Conservation (phyloP, 2,329 filamentous ascomycete genomes). For the Cadophora gregata region DNA sequence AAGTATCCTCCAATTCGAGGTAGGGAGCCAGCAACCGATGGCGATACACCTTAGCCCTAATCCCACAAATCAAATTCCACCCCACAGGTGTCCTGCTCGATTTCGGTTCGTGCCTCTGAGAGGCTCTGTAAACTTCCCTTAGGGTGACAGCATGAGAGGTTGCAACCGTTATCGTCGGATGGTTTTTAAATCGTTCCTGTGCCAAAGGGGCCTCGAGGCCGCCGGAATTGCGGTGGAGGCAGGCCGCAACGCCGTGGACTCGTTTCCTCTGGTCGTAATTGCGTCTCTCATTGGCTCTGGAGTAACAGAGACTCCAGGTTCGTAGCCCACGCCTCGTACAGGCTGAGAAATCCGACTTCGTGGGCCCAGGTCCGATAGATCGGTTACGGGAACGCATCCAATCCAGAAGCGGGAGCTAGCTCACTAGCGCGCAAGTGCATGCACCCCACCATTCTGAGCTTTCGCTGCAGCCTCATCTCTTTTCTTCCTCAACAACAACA, state of each 20-base stretch:
- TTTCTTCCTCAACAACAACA: not conserved
- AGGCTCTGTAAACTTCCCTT: constrained; percentile 2
- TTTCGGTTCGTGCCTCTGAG: constrained; percentile 3
- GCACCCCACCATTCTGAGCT: not conserved
- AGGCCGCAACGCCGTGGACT: constrained; percentile 5
- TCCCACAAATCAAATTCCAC: constrained; percentile 6
- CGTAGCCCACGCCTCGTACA: constrained; percentile 8
- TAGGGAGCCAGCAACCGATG: constrained; percentile 1
- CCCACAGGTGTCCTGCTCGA: constrained; percentile 4
- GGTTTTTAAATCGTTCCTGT: constrained; percentile 6
- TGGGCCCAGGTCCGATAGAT: constrained; percentile 1
- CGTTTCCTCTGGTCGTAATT: constrained; percentile 8
- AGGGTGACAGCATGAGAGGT: constrained; percentile 1
- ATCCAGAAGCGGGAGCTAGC: not conserved
- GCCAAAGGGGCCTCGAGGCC: constrained; percentile 2
- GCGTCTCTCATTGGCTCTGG: constrained; percentile 8
- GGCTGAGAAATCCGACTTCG: constrained; percentile 7
- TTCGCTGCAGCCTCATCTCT: not conserved
- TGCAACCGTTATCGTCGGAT: constrained; percentile 4
- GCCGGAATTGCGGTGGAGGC: not conserved
- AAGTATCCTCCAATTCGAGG: constrained; percentile 1
- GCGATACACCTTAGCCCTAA: not conserved
- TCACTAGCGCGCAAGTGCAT: not conserved
- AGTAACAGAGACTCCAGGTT: constrained; percentile 8
- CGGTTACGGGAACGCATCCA: not conserved